Percentiles rank a stretch among this genome's conserved stretches.
Conservation (phyloP, 129 eudicot species). For the carrot (Daucus carota) region DH1_v3.0 NC_030388.2:24389001-24389500, state of each 20-base stretch:
- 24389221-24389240: neutral
- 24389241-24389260: neutral
- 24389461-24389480: no score
- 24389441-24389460: no score
- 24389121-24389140: neutral
- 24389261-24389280: no score
- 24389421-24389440: neutral
- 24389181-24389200: neutral
- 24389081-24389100: neutral
- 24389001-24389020: neutral
- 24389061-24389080: neutral
- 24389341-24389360: constrained; percentile 90
- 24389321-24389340: constrained; percentile 65
- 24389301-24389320: constrained; percentile 76
- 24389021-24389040: neutral
- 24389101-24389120: neutral
- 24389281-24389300: no score
- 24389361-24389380: constrained; percentile 77
- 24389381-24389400: constrained; percentile 94
- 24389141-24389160: neutral
- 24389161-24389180: neutral
- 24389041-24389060: neutral
- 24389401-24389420: constrained; percentile 85
- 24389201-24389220: neutral
- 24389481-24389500: no score